Evolutionary conservation across 352 stramenopile genomes (phyloP).

Genomic region (Phytopythium cucurbitacearum): DNA sequence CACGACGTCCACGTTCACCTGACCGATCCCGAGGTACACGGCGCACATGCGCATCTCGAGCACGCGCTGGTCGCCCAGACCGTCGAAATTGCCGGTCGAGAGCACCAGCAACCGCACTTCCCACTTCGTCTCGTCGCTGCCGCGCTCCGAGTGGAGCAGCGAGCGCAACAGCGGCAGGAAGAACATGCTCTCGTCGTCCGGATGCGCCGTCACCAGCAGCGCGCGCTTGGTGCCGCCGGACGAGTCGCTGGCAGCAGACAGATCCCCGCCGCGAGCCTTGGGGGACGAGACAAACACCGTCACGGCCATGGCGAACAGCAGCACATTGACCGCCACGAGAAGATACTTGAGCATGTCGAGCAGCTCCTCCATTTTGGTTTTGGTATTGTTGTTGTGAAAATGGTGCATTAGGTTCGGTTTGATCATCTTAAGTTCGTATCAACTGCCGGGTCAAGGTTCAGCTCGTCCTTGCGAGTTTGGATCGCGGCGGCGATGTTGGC

Average conservation of each 20-base stretch:
- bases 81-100: slow-evolving; percentile 90
- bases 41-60: slow-evolving; percentile 74
- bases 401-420: slow-evolving; percentile 10
- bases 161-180: slow-evolving; percentile 90
- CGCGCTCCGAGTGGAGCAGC: slow-evolving; percentile 20
- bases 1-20: slow-evolving; percentile 51
- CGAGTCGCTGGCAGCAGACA: slow-evolving; percentile 1
- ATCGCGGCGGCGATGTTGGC: slow-evolving; percentile 47
- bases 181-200: slow-evolving; percentile 98
- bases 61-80: slow-evolving; percentile 77
- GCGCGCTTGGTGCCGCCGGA: slow-evolving; percentile 31
- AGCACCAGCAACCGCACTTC: slow-evolving; percentile 89
- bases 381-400: slow-evolving; percentile 9
- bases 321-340: slow-evolving; percentile 49
- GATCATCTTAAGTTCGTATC: slow-evolving; percentile 18
- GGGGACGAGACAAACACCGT: slow-evolving; percentile 24
- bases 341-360: slow-evolving; percentile 58
- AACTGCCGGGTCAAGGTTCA: background rate
- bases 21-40: slow-evolving; percentile 44
- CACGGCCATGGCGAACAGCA: slow-evolving; percentile 49
- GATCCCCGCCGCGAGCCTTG: background rate
- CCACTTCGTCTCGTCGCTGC: slow-evolving; percentile 25
- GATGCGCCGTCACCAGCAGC: slow-evolving; percentile 92
- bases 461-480: slow-evolving; percentile 22
- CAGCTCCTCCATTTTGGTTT: slow-evolving; percentile 28